Base-by-base conservation (phyloP, 129 eudicot species). In the Arctium lappa region DNA sequence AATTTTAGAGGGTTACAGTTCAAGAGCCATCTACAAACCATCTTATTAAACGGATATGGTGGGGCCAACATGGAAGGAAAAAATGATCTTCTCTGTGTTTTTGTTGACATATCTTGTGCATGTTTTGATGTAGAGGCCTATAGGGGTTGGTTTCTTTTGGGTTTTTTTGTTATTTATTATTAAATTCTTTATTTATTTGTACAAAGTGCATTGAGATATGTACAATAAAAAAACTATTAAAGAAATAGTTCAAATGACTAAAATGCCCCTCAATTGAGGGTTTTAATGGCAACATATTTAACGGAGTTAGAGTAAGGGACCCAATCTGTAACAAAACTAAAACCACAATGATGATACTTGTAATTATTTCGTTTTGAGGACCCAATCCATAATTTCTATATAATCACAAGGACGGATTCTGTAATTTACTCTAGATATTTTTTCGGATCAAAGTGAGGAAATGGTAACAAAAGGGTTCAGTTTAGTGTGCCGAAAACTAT, bases 401-500 rank as follows among this genome's bases (percentile, higher is more conserved):
- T 46, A 46, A 10, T 15, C 56, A 10, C 0, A 46, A 11, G 15
- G 56, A 46, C 15, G 3, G 10, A 46, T 9, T 46, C 2, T 46
- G 56, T 46, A 10, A 46, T 11, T 46, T 46, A 46, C 56, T 46
- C 7, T 5, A 4, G 27, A 56, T 56, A 56, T 56, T 13, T 56
- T 56, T 56, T 56, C 66, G 29, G 66, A 56, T 56, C 66, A 56
- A 15, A 56, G 27, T 56, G 66, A 56, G 66, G 66, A 56, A 56
- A 56, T 56, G 29, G 66, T 56, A 56, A 56, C 3, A 56, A 56
- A 56, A 16, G 27, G 66, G 66, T 56, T 56, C 12, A 56, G 12
- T 46, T 56, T 16, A 56, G 66, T 56, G 66, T 56, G 66, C 71
- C 78, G 62, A 72, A 50, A 80, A 3, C 60, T 80, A 72, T 80